Conservation (phyloP, 148 eudicot species). For the Vaccinium vitisidaea region DNA sequence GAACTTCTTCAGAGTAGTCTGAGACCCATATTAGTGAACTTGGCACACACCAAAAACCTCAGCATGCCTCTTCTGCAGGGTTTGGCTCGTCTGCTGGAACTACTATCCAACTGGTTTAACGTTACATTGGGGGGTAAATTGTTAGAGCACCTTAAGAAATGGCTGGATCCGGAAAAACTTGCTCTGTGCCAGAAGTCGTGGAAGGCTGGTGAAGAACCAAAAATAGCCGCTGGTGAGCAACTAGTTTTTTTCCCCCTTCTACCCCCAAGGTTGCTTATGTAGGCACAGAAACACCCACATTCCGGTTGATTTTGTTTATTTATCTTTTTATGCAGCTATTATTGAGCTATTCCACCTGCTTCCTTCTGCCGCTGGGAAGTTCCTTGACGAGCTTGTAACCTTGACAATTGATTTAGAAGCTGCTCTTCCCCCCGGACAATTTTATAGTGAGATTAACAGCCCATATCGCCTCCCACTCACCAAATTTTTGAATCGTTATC, state of each 20-base stretch:
- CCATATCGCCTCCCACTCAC: conserved; percentile 96
- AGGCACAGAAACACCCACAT: background rate
- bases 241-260: background rate
- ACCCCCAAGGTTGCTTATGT: background rate
- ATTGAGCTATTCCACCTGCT: conserved; percentile 96
- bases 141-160: conserved; percentile 94
- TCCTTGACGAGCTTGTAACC: conserved; percentile 94
- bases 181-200: conserved; percentile 89
- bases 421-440: conserved; percentile 87
- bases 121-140: conserved; percentile 89
- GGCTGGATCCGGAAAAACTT: conserved; percentile 96
- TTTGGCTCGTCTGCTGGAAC: conserved; percentile 94
- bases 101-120: conserved; percentile 93
- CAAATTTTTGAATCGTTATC: conserved; percentile 83
- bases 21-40: conserved; percentile 88
- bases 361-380: conserved; percentile 93
- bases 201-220: conserved; percentile 99
- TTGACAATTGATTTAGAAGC: conserved; percentile 94
- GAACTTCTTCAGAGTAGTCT: conserved; percentile 97
- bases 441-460: conserved; percentile 94
- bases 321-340: conserved; percentile 63
- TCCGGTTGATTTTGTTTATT: background rate
- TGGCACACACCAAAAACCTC: conserved; percentile 93
- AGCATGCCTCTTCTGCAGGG: conserved; percentile 98
- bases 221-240: conserved; percentile 86